Base-by-base conservation (phyloP, 2,329 filamentous ascomycete species). In the Madurella fahalii region DNA sequence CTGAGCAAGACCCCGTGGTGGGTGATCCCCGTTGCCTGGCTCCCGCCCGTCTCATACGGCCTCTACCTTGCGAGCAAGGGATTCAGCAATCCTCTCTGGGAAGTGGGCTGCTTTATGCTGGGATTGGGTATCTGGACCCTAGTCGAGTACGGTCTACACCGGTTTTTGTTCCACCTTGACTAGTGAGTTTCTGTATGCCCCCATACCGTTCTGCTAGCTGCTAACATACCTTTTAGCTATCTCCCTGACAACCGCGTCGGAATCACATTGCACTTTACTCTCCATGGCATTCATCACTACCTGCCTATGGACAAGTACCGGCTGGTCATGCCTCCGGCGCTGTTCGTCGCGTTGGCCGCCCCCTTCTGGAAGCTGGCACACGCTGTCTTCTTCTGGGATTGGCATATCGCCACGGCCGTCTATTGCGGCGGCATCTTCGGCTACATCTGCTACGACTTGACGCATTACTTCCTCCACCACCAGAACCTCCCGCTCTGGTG, bases 271-370 rank as follows among this genome's bases (percentile, higher is more conserved):
- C 94, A 99, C 71, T 99, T 99, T 74, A 75, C 96, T 40, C 87
- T 99, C 25, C 94, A 99, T 66, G 94, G 94, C 60, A 90, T 99
- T 60, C 94, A 99, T 69, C 94, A 99, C 73, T 99, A 97, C 72
- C 82, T 99, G 4, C 94, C 94, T n/a, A 97, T 99, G 94, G 94
- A 99, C 75, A 93, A 87, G 68, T 93, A 96, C 66, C 86, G 94
- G 57, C 85, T 99, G 9, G 94, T 99, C 61, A 97, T 99, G 94
- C 94, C 94, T 1, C 94, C 94, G 0, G 83, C 90, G 0, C 78
- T 99, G 3, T 97, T 99, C 68, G 59, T 93, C 20, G 80, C 82
- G 12, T 84, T 99, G 17, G 93, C 93, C 5, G 80, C 82, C 0
- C 94, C 94, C 0, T 97, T 97, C 77, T 99, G 90, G 87, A 89